Percentiles rank a stretch among this genome's conserved stretches.
Conservation (phyloP, 2,329 filamentous ascomycete genomes). For the Chalara sp. region DNA sequence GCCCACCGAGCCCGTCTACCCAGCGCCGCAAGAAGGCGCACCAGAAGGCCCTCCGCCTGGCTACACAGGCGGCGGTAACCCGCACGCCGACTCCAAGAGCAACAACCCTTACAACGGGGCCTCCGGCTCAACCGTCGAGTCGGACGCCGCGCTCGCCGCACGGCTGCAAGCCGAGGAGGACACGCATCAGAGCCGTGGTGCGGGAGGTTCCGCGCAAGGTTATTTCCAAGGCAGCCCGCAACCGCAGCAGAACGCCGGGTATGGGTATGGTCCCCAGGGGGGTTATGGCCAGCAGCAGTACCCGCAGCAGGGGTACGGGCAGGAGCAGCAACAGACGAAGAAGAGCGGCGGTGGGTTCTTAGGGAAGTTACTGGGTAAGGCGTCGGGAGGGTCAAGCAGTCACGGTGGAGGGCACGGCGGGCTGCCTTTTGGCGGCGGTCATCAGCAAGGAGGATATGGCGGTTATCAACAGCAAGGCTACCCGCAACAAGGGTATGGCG, state of each 20-base stretch:
- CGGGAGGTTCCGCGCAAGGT: background rate
- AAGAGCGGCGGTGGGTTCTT: background rate
- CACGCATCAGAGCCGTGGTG: slow-evolving; percentile 38
- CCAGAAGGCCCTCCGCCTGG: slow-evolving; percentile 60
- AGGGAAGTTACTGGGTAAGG: background rate
- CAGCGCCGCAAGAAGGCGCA: slow-evolving; percentile 43
- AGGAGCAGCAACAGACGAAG: slow-evolving; percentile 23
- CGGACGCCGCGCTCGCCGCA: slow-evolving; percentile 69
- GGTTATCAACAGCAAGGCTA: slow-evolving; percentile 30
- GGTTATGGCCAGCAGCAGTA: slow-evolving; percentile 7
- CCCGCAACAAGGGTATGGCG: slow-evolving; percentile 25
- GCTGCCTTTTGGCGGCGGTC: background rate
- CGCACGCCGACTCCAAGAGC: slow-evolving; percentile 24
- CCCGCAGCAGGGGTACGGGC: slow-evolving; percentile 17
- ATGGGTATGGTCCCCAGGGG: slow-evolving; percentile 12
- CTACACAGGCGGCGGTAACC: slow-evolving; percentile 46
- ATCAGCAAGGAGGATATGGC: slow-evolving; percentile 21
- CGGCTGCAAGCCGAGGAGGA: slow-evolving; percentile 81
- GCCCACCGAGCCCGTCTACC: slow-evolving; percentile 62
- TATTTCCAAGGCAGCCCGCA: slow-evolving; percentile 19
- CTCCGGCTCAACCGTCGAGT: slow-evolving; percentile 31
- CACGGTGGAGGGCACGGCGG: background rate
- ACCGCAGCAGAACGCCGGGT: slow-evolving; percentile 28
- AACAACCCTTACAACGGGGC: slow-evolving; percentile 38
- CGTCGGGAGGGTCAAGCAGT: background rate